Evolutionary conservation across 352 stramenopile species (phyloP).

Genomic region (Phytophthora fragariaefolia): DNA sequence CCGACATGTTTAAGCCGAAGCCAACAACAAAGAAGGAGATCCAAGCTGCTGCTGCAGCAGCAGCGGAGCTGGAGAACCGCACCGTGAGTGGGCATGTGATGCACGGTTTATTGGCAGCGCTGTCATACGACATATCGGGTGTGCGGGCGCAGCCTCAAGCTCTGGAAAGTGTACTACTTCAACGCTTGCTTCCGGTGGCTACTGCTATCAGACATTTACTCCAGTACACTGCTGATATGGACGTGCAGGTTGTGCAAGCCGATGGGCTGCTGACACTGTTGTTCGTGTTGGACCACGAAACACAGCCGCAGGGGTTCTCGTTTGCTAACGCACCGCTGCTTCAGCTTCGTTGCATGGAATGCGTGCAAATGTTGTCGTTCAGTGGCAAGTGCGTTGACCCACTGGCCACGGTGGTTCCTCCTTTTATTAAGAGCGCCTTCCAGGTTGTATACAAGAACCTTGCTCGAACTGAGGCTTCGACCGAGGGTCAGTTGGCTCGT

Average conservation of each 20-base stretch:
- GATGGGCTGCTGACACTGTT: constrained; percentile 78
- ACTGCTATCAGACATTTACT: constrained; percentile 84
- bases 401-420: constrained; percentile 75
- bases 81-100: constrained; percentile 76
- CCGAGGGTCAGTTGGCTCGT: constrained; percentile 79
- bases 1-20: constrained; percentile 37
- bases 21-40: constrained; percentile 46
- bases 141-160: constrained; percentile 73
- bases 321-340: constrained; percentile 76
- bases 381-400: constrained; percentile 82
- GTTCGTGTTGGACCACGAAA: constrained; percentile 84
- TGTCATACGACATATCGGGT: constrained; percentile 77
- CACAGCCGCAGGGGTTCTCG: constrained; percentile 80
- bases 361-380: constrained; percentile 89
- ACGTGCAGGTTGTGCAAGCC: constrained; percentile 79
- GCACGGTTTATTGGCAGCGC: constrained; percentile 66
- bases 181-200: constrained; percentile 77
- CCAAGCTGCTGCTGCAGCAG: constrained; percentile 41
- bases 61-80: constrained; percentile 46
- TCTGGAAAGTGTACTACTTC: constrained; percentile 72
- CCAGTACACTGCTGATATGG: constrained; percentile 86
- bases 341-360: constrained; percentile 87
- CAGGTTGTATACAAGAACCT: constrained; percentile 87
- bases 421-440: constrained; percentile 88
- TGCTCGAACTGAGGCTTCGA: constrained; percentile 77